These are phyloP conservation scores for Paecilomyces variotii DNA, from an alignment of 2,329 filamentous ascomycete genomes.

Conservation along the genomic window DNA sequence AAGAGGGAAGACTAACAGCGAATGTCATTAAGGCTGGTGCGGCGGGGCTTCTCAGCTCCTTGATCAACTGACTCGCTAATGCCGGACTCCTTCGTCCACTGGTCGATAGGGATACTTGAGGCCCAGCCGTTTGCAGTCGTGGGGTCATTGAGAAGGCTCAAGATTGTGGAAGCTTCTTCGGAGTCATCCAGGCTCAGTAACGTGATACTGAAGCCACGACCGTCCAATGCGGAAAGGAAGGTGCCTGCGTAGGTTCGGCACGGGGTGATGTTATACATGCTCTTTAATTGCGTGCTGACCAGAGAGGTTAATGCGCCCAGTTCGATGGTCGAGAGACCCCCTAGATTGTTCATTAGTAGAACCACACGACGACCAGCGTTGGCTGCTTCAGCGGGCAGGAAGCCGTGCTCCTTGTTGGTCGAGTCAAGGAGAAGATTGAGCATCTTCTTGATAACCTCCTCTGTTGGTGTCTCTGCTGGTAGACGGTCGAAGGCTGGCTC, in stretches of 20 bases:
- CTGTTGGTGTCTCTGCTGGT: background rate
- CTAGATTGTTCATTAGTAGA: background rate
- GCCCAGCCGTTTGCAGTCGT: background rate
- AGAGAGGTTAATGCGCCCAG: background rate
- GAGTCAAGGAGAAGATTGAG: background rate
- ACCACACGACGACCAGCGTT: background rate
- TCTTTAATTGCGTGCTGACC: background rate
- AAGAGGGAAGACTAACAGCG: background rate
- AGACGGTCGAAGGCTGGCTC: conserved; percentile 42
- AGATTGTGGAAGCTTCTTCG: conserved; percentile 29
- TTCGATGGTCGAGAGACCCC: background rate
- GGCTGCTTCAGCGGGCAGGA: background rate
- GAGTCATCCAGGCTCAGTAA: background rate
- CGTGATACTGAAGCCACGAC: conserved; percentile 1
- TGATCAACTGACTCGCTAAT: background rate
- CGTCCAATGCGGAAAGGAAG: background rate
- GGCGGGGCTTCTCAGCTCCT: background rate
- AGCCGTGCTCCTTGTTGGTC: background rate
- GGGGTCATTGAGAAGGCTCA: background rate
- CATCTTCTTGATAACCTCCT: background rate
- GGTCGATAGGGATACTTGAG: background rate
- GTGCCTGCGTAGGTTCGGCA: background rate
- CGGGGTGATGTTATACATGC: background rate
- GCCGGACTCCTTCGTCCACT: background rate
- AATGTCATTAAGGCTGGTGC: background rate